Percentiles rank a stretch among this genome's conserved stretches.
These are phyloP conservation scores for Aspergillus avenaceus DNA, from an alignment of 495 filamentous ascomycete species.

Conservation along the genomic window DNA sequence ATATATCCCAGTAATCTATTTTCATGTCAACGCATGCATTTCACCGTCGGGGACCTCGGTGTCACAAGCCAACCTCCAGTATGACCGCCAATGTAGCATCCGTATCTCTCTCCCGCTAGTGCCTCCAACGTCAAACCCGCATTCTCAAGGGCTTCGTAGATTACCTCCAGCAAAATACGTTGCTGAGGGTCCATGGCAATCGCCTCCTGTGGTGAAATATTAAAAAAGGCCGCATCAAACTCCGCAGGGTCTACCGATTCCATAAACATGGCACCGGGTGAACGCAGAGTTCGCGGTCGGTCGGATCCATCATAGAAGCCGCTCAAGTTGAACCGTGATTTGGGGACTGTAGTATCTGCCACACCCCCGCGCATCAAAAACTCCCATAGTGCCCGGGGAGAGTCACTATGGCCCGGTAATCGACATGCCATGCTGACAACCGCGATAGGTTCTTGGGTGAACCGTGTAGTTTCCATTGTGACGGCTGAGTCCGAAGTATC, in stretches of 20 bases:
- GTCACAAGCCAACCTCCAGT: conserved; percentile 11
- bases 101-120: conserved; percentile 8
- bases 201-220: conserved; percentile 42
- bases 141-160: conserved; percentile 19
- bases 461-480: not conserved
- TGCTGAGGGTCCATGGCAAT: conserved; percentile 56
- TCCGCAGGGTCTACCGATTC: conserved; percentile 7
- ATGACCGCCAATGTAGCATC: conserved; percentile 15
- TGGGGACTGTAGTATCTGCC: conserved; percentile 1
- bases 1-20: conserved; percentile 21
- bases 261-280: conserved; percentile 10
- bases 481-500: conserved; percentile 2
- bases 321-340: conserved; percentile 1
- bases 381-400: conserved; percentile 7
- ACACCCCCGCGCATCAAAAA: conserved; percentile 7
- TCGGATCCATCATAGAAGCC: conserved; percentile 6
- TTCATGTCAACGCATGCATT: not conserved
- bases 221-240: conserved; percentile 48
- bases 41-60: too few species aligned
- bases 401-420: conserved; percentile 5
- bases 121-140: conserved; percentile 17
- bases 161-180: conserved; percentile 50
- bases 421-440: conserved; percentile 8
- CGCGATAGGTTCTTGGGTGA: conserved; percentile 9
- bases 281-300: conserved; percentile 1